Evolutionary conservation across 169 alveolate species (phyloP).

Genomic region (Condylostoma magnum): DNA sequence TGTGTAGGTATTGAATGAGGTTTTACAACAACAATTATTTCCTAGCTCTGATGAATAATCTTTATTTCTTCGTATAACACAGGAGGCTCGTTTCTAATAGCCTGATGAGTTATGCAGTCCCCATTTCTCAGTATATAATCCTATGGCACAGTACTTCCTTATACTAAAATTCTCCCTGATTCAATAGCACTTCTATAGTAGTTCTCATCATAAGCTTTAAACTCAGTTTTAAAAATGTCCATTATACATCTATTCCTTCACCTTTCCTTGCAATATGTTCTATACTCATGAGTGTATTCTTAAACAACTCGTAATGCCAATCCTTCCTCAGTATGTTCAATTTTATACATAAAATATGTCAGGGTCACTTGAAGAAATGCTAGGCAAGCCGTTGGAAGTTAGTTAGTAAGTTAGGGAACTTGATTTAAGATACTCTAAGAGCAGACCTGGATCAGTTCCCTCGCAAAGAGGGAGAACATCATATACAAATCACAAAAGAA

Average conservation of each 20-base stretch:
- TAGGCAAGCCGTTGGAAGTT: too few relatives aligned
- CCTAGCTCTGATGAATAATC: slow-evolving; percentile 65
- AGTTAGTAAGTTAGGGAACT: too few relatives aligned
- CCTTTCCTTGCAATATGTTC: slow-evolving; percentile 52
- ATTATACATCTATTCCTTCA: slow-evolving; percentile 66
- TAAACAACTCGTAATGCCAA: slow-evolving; percentile 14
- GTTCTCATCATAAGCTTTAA: slow-evolving; percentile 68
- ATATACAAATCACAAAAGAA: too few relatives aligned
- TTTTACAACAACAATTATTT: slow-evolving; percentile 75
- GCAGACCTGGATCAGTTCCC: too few relatives aligned
- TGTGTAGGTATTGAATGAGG: slow-evolving; percentile 91
- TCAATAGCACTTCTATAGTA: slow-evolving; percentile 76
- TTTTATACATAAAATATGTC: too few relatives aligned
- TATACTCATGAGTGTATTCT: slow-evolving; percentile 38
- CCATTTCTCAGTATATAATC: slow-evolving; percentile 68
- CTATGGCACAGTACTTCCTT: slow-evolving; percentile 49
- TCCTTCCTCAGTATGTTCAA: neutral
- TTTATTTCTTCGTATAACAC: slow-evolving; percentile 56
- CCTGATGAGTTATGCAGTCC: slow-evolving; percentile 70
- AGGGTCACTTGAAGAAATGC: too few relatives aligned
- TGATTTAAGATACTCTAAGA: too few relatives aligned
- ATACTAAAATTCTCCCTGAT: slow-evolving; percentile 71
- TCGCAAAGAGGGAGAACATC: too few relatives aligned
- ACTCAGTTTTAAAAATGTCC: slow-evolving; percentile 63
- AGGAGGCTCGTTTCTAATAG: slow-evolving; percentile 83